Conservation (phyloP, 164 flowering plant species). For the Tinospora cordifolia region DNA sequence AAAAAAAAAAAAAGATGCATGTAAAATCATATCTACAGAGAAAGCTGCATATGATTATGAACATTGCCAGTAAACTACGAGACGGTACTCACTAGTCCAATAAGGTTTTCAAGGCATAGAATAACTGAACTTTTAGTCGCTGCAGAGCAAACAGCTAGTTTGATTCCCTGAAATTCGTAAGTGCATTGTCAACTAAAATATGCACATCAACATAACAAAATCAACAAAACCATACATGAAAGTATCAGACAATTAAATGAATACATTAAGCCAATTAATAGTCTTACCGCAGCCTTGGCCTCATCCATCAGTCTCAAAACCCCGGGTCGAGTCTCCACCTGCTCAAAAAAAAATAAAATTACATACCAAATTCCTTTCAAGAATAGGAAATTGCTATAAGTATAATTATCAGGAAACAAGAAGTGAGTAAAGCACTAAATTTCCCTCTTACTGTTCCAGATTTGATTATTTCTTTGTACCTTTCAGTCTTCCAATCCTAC, state of each 20-base stretch:
- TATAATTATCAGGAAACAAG: not conserved
- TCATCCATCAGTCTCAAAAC: conserved; percentile 95
- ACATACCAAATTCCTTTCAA: not conserved
- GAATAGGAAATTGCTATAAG: not conserved
- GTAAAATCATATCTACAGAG: not conserved
- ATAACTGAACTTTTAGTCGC: conserved; percentile 96
- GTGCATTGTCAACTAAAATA: not conserved
- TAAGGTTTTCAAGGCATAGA: conserved; percentile 86
- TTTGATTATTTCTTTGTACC: conserved; percentile 89
- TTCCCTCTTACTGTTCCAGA: conserved; percentile 78
- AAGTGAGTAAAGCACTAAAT: not conserved
- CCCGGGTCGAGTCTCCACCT: conserved; percentile 93
- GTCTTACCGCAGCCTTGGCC: conserved; percentile 82
- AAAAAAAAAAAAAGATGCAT: not conserved
- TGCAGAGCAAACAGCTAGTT: conserved; percentile 92
- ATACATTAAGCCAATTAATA: conserved; percentile 10
- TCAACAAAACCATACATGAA: not conserved
- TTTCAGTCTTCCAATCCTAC: conserved; percentile 98
- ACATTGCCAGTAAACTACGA: not conserved
- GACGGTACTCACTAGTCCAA: conserved; percentile 55
- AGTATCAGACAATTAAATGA: not conserved
- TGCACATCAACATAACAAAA: not conserved
- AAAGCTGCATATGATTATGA: not conserved
- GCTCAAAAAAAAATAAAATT: conserved; percentile 8
- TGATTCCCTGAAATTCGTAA: conserved; percentile 53